A percentile compares a stretch with the other conserved stretches of the same genome.
These are phyloP conservation scores for barrel medic (Medicago truncatula) DNA, from an alignment of 306 rosid species.

Conservation along the genomic window MtrunA17r5.0-ANR NC_053042.1:4443501-4444000, in stretches of 20 bases:
- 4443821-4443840: slow-evolving; percentile 22
- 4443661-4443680: slow-evolving; percentile 15
- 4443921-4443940: slow-evolving; percentile 18
- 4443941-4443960: slow-evolving; percentile 15
- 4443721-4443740: slow-evolving; percentile 3
- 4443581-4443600: background rate
- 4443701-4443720: slow-evolving; percentile 14
- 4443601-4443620: background rate
- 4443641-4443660: background rate
- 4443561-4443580: background rate
- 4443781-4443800: slow-evolving; percentile 3
- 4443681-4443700: slow-evolving; percentile 16
- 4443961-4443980: no score
- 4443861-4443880: slow-evolving; percentile 16
- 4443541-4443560: background rate
- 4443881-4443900: slow-evolving; percentile 4
- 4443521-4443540: background rate
- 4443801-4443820: slow-evolving; percentile 35
- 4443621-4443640: background rate
- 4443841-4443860: slow-evolving; percentile 12
- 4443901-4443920: slow-evolving; percentile 19
- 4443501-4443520: background rate
- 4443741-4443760: slow-evolving; percentile 19
- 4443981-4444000: no score
- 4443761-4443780: slow-evolving; percentile 24